Evolutionary conservation across 257 asterid genomes (phyloP), one percentile per base, ranked within the genome.

Genomic region (Hygrophila difformis): DNA sequence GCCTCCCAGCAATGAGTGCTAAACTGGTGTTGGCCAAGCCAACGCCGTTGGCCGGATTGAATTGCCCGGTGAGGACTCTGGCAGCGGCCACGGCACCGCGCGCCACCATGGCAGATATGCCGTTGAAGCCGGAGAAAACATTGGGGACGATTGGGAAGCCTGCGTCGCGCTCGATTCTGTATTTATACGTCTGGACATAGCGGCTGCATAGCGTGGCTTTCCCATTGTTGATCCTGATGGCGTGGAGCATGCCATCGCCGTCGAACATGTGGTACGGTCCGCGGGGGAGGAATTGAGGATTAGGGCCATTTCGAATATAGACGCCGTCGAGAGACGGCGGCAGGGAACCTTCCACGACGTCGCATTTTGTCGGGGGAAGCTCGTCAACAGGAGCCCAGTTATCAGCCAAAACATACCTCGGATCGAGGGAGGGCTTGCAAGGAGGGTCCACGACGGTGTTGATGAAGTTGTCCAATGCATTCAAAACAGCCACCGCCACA

Each of bases 221-320:
- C 23, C 93, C 89, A 14, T 44, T 18, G 2, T 74, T 64, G 39
- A 84, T 75, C 44, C 7, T 73, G 22, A 84, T 44, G 13, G 84
- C 68, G 51, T 84, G 95, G 24, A 84, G 86, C 95, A 84, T 84
- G 13, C 95, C 93, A 45, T 84, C 95, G 10, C 95, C 95, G 28
- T 84, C 95, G 40, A 75, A 84, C 33, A 75, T 59, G 66, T 84
- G 95, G 78, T 81, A 78, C 0, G 89, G 86, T 0, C 95, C 95
- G 15, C 79, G 76, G 15, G 94, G 95, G 28, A 70, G 73, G 56
- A 71, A 68, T 44, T 84, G 93, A 1, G 95, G 93, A 49, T 80
- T 84, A 0, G 95, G 95, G 52, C 95, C 95, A 44, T 84, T 84
- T 18, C 95, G 83, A 31, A 84, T 72, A 67, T 84, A 84, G 8